Evolutionary conservation across 192 early-diverging fungal genomes (phyloP), one percentile per base, ranked within the genome.

Genomic region (Umbelopsis vinacea): DNA sequence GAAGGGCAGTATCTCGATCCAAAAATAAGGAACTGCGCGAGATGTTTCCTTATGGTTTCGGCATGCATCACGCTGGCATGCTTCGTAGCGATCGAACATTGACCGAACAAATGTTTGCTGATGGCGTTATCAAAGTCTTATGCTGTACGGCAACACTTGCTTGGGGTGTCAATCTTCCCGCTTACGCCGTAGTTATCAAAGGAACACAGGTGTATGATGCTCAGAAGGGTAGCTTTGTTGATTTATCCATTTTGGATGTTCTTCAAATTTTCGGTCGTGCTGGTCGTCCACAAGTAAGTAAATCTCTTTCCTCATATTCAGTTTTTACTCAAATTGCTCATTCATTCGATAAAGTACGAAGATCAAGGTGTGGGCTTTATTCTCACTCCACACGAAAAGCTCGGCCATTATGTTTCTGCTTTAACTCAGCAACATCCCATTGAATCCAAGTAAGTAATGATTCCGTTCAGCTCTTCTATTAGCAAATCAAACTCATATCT

Each of bases 111-210:
- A 74, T 99, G 83, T 99, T 97, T 81, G 89, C 85, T 17, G 95
- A 93, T 68, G 92, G 94, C 3, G 93, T 95, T 70, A 84, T 99
- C 67, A 91, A 95, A 77, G 95, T 98, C 8, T 86, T 99, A 37
- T 93, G 94, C 47, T 97, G 95, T 17, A 99, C 97, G 10, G 97
- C 97, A 6, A 99, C 97, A 0, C 82, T 99, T 60, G 97, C 97
- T 47, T 99, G 97, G 97, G 97, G 97, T 87, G 97, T 99, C 70
- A 99, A 99, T 70, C 86, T 99, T 73, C 97, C 97, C 12, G 97
- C 97, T 11, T 97, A 99, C 71, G 92, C 95, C 6, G 97, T 99
- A 52, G 94, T 99, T 40, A 99, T 99, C 81, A 98, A 97, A 82
- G 97, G 97, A 19, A 99, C 97, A 12, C 96, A 99, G 76, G 92